Conservation (phyloP, 495 filamentous ascomycete species). For the Neurospora sp. region DNA sequence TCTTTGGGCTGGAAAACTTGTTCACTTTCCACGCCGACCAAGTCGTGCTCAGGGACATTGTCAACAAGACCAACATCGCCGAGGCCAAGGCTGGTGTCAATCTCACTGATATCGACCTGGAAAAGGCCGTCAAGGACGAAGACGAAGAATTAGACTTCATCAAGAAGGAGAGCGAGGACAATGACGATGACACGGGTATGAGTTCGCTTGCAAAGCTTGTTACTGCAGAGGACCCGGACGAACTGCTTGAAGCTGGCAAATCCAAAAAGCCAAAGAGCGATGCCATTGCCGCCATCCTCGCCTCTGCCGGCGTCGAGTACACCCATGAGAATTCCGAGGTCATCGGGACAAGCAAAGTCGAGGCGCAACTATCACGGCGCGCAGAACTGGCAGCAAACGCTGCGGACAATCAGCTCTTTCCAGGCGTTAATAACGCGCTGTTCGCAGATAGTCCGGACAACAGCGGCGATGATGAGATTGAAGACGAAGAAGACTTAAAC, state of each 20-base stretch:
- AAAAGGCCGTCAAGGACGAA: slow-evolving; percentile 47
- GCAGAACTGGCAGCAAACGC: slow-evolving; percentile 53
- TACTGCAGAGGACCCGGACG: slow-evolving; percentile 40
- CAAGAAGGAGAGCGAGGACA: slow-evolving; percentile 34
- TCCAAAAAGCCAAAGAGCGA: slow-evolving; percentile 47
- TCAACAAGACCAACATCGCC: slow-evolving; percentile 96
- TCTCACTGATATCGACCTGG: slow-evolving; percentile 58
- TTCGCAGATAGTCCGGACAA: slow-evolving; percentile 24
- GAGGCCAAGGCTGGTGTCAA: slow-evolving; percentile 81
- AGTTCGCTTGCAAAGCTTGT: slow-evolving; percentile 67
- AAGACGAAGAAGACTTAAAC: not conserved
- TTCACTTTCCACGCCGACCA: slow-evolving; percentile 74
- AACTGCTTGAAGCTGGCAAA: slow-evolving; percentile 15
- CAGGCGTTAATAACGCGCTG: slow-evolving; percentile 14
- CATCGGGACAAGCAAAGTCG: slow-evolving; percentile 76
- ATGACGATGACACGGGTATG: slow-evolving; percentile 55
- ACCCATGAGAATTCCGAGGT: slow-evolving; percentile 96
- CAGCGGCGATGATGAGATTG: not conserved
- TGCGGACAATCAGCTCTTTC: slow-evolving; percentile 25
- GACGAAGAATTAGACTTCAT: slow-evolving; percentile 29
- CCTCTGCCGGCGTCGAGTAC: slow-evolving; percentile 84
- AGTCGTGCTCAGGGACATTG: slow-evolving; percentile 76
- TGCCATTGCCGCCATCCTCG: slow-evolving; percentile 80
- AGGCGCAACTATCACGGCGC: slow-evolving; percentile 64
- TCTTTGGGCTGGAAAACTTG: slow-evolving; percentile 86